A percentile compares a stretch with the other conserved stretches of the same genome.
Evolutionary conservation across 441 rosid genomes (phyloP).

Genomic region (Iberis amara): DNA sequence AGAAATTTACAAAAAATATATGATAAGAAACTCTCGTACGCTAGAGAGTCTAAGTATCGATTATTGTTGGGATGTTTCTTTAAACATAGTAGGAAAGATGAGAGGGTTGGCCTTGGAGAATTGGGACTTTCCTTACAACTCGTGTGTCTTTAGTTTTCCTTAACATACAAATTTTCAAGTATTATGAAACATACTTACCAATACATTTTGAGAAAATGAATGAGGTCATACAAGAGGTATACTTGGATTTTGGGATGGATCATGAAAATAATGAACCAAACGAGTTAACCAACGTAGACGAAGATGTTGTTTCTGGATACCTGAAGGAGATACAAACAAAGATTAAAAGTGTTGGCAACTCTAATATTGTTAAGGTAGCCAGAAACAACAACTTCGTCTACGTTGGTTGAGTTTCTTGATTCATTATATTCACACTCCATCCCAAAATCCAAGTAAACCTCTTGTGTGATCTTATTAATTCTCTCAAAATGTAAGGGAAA

Average conservation of each 20-base stretch:
- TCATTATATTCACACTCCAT: conserved; percentile 26
- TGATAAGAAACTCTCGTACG: conserved; percentile 26
- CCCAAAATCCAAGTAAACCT: conserved; percentile 40
- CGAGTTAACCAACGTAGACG: conserved; percentile 1
- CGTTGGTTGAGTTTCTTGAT: background rate
- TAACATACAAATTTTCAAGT: conserved; percentile 31
- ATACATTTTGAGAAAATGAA: conserved; percentile 13
- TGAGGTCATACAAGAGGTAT: conserved; percentile 25
- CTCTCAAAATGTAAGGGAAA: conserved; percentile 17
- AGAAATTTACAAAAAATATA: background rate
- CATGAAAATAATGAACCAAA: conserved; percentile 19
- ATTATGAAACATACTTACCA: conserved; percentile 26
- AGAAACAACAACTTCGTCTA: conserved; percentile 19
- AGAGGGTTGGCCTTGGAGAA: conserved; percentile 28
- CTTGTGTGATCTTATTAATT: background rate
- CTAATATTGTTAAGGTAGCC: too few relatives aligned
- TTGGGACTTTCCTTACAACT: conserved; percentile 25
- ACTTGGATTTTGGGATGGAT: conserved; percentile 36
- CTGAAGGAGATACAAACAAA: too few relatives aligned
- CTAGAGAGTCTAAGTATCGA: conserved; percentile 36
- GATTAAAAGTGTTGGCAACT: too few relatives aligned
- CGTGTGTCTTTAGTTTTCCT: conserved; percentile 26
- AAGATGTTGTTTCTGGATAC: conserved; percentile 21
- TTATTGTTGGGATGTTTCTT: conserved; percentile 33
- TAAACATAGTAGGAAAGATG: conserved; percentile 11